Base-by-base conservation (phyloP, 495 filamentous ascomycete species). In the Aspergillus taichungensis region DNA sequence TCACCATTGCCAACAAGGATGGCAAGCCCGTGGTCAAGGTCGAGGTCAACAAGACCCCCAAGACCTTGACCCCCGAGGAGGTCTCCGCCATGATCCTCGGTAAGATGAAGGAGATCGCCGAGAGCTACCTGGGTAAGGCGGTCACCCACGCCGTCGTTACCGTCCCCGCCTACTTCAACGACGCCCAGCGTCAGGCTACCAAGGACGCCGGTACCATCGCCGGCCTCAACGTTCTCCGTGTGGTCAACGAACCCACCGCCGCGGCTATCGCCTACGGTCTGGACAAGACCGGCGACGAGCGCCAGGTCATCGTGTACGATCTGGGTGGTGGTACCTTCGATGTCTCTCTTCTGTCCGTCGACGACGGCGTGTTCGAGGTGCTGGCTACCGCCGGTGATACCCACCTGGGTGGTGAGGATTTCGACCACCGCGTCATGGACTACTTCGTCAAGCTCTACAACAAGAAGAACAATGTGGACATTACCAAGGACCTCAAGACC, bases 311-410 rank as follows among this genome's bases (percentile, higher is more conserved):
- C 56, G 88, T 94, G 56, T 94, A 94, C 70, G 92, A 98, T 82
- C 87, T 98, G 53, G 92, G 92, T 83, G 92, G 92, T 84, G 92
- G 92, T 82, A 97, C 92, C 58, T 99, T 99, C 69, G 92, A 99
- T 92, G 92, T 99, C 40, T 96, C 91, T 42, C 87, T 99, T 54
- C 78, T 99, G 34, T 94, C 90, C 33, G 94, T 97, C 52, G 94
- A 99, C 59, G 74, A 91, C 59, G 94, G 94, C 66, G 88, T 95
- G 55, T 99, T 99, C 66, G 94, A 99, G 75, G 94, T 99, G 53
- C 73, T 88, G 69, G 83, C 94, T 68, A 99, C 94, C 56, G 92
- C 92, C 67, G 94, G 94, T 86, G 94, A 99, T 66, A 97, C 94
- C 55, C 94, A 97, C 73, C 82, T 99, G 56, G 94, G 94, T 80